Conservation (phyloP, 2,329 filamentous ascomycete species). For the Penicillium hordei region DNA sequence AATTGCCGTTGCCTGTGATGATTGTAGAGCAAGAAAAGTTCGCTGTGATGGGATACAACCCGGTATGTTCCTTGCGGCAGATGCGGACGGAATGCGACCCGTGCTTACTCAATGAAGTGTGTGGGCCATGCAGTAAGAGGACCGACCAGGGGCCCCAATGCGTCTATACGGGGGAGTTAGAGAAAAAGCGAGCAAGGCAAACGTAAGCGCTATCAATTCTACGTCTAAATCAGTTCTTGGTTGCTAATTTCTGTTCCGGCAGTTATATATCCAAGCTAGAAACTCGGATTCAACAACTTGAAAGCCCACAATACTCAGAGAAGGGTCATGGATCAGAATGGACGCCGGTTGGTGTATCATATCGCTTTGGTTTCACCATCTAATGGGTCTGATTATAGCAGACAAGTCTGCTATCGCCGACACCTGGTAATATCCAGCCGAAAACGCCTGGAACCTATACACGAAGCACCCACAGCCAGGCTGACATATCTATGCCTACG, state of each 20-base stretch:
- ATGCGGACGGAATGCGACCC: slow-evolving; percentile 15
- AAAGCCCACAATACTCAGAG: slow-evolving; percentile 14
- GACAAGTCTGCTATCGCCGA: slow-evolving; percentile 5
- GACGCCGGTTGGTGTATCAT: slow-evolving; percentile 9
- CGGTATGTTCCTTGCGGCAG: slow-evolving; percentile 22
- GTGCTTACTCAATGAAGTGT: slow-evolving; percentile 24
- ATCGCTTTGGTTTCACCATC: not conserved
- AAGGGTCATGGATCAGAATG: slow-evolving; percentile 5
- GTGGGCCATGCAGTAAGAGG: slow-evolving; percentile 31
- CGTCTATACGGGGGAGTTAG: slow-evolving; percentile 30
- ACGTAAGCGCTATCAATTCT: slow-evolving; percentile 9
- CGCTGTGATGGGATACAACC: slow-evolving; percentile 43
- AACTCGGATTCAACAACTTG: slow-evolving; percentile 27
- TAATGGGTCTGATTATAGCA: not conserved
- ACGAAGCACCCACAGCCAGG: not conserved
- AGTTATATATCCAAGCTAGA: slow-evolving; percentile 34
- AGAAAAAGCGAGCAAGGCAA: slow-evolving; percentile 30
- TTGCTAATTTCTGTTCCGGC: not conserved
- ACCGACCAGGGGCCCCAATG: slow-evolving; percentile 21
- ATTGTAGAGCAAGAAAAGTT: slow-evolving; percentile 45
- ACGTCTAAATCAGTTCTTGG: not conserved
- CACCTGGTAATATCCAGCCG: not conserved
- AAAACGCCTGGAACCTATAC: not conserved
- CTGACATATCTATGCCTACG: not conserved
- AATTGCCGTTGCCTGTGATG: slow-evolving; percentile 47